Evolutionary conservation across 805 yeast genomes (phyloP), one percentile per base, ranked within the genome.

Genomic region (Wickerhamomyces alni): DNA sequence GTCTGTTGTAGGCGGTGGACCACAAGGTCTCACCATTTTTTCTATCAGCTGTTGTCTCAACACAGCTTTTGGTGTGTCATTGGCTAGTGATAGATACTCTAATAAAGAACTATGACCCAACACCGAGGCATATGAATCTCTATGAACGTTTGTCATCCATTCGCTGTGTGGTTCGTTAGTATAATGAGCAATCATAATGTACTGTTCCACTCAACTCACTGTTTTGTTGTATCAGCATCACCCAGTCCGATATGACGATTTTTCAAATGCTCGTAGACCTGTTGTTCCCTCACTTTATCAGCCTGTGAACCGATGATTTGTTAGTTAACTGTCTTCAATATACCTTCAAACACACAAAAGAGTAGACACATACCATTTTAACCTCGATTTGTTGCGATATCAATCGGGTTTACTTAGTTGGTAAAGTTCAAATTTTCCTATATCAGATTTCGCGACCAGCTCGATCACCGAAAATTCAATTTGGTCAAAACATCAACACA

Each of bases 211-310:
- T n/a, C n/a, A n/a, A 47, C 52, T 40, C 18, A 48, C 52, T 68
- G 67, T 37, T 80, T 66, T 0, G 82, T 67, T 0, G 94, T 87
- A 38, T 77, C 80, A 9, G 88, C 70, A 52, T 77, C 71, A 0
- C 96, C 96, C 1, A 89, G 58, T 2, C 95, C 95, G 17, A 82
- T 65, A 54, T 83, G 78, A 52, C 81, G 77, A 32, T 76, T 54
- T 50, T 78, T 80, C 37, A 77, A 65, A 25, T 66, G 72, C 35
- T 75, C 77, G 53, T 68, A 80, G 35, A 67, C 65, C 50, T 75
- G 82, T 44, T 69, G 69, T 32, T 80, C 84, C 46, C 82, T 65
- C 17, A 76, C 65, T 59, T 75, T 77, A 48, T 82, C 88, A 5
- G 87, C 80, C 87, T 74, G 39, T 8, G 11, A 24, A n/a, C 8